These are phyloP conservation scores for Sordariomycetes sp. DNA, from an alignment of 2,329 filamentous ascomycete genomes.

Conservation along the genomic window DNA sequence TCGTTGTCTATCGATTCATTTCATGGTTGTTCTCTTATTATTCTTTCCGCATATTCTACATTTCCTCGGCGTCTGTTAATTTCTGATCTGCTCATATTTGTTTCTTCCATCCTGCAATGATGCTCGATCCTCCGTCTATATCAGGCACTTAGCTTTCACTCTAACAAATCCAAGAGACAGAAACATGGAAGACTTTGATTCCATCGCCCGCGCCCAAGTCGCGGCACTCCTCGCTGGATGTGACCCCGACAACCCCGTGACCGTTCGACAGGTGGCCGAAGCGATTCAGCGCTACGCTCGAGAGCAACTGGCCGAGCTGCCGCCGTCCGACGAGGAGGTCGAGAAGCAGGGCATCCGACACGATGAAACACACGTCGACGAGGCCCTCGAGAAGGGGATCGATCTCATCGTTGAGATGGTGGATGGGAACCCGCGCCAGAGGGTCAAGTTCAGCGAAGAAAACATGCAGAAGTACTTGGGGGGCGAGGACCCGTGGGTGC, in stretches of 20 bases:
- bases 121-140: neutral
- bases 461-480: constrained; percentile 15
- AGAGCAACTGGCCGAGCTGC: neutral
- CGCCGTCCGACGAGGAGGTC: neutral
- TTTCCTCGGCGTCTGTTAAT: neutral
- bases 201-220: neutral
- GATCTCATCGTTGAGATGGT: neutral
- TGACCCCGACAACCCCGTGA: constrained; percentile 6
- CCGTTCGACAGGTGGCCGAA: constrained; percentile 9
- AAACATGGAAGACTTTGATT: neutral
- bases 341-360: neutral
- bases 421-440: constrained; percentile 7
- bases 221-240: neutral
- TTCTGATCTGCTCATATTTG: neutral
- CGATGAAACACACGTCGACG: neutral
- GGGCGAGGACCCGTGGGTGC: constrained; percentile 14
- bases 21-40: neutral
- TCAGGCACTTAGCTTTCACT: neutral
- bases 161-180: neutral
- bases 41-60: neutral
- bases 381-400: neutral
- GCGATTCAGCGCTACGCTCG: constrained; percentile 11
- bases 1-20: too few relatives aligned
- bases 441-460: constrained; percentile 15
- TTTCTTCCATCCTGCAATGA: neutral